Conservation (phyloP, 2,329 filamentous ascomycete genomes). For the Fusarium kyushuense region DNA sequence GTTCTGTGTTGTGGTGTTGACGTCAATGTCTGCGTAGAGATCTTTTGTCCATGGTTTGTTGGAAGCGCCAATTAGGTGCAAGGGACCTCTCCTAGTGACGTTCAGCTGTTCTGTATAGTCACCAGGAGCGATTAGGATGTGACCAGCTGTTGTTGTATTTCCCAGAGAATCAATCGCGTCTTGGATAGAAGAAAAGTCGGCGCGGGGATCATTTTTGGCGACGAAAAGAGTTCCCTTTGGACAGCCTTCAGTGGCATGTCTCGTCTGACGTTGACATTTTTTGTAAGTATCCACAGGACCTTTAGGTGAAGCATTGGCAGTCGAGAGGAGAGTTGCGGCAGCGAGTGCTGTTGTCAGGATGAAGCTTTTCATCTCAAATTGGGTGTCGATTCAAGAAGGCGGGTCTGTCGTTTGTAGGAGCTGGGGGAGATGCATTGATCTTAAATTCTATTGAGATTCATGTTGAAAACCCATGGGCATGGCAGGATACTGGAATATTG, state of each 20-base stretch:
- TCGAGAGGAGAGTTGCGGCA: neutral
- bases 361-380: constrained; percentile 9
- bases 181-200: constrained; percentile 56
- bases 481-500: too few relatives aligned
- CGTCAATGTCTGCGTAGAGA: constrained; percentile 57
- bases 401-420: neutral
- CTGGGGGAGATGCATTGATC: neutral
- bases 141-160: constrained; percentile 42
- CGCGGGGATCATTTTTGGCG: constrained; percentile 51
- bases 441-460: neutral
- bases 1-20: constrained; percentile 56
- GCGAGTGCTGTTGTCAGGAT: constrained; percentile 6
- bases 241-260: constrained; percentile 51
- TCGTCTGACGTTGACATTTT: constrained; percentile 35
- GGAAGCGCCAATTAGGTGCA: constrained; percentile 70
- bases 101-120: constrained; percentile 74
- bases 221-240: constrained; percentile 58
- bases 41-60: constrained; percentile 55
- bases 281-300: constrained; percentile 37
- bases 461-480: neutral
- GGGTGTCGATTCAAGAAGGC: neutral
- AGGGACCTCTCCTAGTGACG: constrained; percentile 69
- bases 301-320: neutral
- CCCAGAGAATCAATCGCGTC: constrained; percentile 56
- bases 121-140: constrained; percentile 70